These are phyloP conservation scores for Danielia reshetovae DNA, from an alignment of 805 yeast species.

Conservation along the genomic window DNA sequence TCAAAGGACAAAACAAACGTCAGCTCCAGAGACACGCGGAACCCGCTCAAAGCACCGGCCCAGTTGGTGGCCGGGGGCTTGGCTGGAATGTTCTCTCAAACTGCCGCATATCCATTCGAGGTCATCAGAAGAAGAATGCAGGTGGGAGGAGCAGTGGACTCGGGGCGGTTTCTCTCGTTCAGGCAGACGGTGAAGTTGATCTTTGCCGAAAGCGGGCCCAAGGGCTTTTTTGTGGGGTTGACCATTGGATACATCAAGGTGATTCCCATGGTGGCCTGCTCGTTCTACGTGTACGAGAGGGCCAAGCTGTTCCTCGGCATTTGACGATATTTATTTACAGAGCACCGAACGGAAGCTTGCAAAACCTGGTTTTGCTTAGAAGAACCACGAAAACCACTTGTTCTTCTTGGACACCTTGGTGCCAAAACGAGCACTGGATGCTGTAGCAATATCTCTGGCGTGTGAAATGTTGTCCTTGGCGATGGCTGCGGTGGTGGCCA, in stretches of 20 bases:
- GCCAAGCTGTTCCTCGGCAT: constrained; percentile 69
- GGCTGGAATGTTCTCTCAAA: constrained; percentile 94
- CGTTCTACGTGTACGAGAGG: constrained; percentile 91
- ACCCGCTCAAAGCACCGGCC: constrained; percentile 85
- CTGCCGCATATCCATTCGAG: constrained; percentile 96
- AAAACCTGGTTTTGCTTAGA: constrained; percentile 35
- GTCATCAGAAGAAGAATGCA: constrained; percentile 93
- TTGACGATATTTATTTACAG: constrained; percentile 17
- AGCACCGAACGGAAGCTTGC: no score
- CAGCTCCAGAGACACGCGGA: constrained; percentile 40
- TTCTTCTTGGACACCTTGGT: constrained; percentile 46
- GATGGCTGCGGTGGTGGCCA: constrained; percentile 36
- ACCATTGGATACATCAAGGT: constrained; percentile 94
- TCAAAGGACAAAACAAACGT: constrained; percentile 15
- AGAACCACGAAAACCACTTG: constrained; percentile 57
- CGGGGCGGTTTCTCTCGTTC: constrained; percentile 55
- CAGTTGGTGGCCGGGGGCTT: constrained; percentile 91
- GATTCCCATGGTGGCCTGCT: constrained; percentile 95
- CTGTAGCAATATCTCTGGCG: constrained; percentile 20
- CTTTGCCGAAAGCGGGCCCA: constrained; percentile 68
- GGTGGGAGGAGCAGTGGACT: constrained; percentile 75
- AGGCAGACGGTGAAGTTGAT: constrained; percentile 55
- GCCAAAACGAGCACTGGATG: constrained; percentile 48
- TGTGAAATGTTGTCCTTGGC: constrained; percentile 9
- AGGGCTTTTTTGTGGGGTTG: constrained; percentile 91